These are phyloP conservation scores for Microsporum canis DNA, from an alignment of 2,329 filamentous ascomycete species.

Conservation along the genomic window DNA sequence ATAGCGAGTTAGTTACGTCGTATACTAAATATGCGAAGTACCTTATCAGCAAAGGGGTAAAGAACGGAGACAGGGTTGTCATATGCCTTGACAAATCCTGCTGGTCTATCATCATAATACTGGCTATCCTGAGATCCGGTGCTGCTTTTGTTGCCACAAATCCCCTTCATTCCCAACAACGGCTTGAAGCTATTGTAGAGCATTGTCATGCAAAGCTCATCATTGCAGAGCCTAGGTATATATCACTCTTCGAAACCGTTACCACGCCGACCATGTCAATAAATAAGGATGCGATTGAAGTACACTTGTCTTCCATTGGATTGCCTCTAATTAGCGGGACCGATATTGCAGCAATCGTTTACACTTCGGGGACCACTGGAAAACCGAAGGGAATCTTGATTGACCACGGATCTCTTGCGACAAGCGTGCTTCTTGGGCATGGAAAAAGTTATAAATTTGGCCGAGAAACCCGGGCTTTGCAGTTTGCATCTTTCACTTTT, in stretches of 20 bases:
- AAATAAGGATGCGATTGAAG: neutral
- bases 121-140: slow-evolving; percentile 7
- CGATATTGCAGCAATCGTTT: slow-evolving; percentile 34
- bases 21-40: slow-evolving; percentile 18
- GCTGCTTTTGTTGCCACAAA: slow-evolving; percentile 6
- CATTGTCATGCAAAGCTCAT: neutral
- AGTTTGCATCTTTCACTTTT: slow-evolving; percentile 35
- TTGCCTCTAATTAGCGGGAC: neutral
- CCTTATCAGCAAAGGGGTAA: slow-evolving; percentile 1
- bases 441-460: slow-evolving; percentile 25
- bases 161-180: slow-evolving; percentile 9
- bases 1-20: slow-evolving; percentile 21
- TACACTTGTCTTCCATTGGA: neutral
- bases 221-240: neutral
- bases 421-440: slow-evolving; percentile 41
- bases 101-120: slow-evolving; percentile 7
- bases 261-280: neutral
- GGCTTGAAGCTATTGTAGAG: slow-evolving; percentile 1
- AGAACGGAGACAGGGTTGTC: slow-evolving; percentile 3
- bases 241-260: neutral
- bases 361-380: slow-evolving; percentile 40
- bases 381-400: slow-evolving; percentile 39
- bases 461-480: slow-evolving; percentile 17
- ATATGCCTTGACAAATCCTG: slow-evolving; percentile 8
- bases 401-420: slow-evolving; percentile 17